phyloP scores from a whole-genome alignment of 305 asterid genomes.

The Solanum aculeatissimum region DNA sequence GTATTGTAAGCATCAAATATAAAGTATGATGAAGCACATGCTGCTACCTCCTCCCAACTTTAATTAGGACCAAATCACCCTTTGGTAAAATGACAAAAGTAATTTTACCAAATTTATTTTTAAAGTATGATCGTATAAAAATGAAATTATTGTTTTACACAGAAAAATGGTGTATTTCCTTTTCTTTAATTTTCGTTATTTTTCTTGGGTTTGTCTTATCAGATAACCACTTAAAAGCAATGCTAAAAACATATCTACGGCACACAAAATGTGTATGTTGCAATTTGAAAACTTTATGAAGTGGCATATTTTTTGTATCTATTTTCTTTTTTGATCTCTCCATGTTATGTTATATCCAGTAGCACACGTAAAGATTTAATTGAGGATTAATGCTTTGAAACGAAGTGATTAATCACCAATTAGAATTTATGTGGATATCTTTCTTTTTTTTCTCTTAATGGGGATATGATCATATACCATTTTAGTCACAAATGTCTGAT shows the following conservation, averaged over 20 bases:
- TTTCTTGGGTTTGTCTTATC: neutral
- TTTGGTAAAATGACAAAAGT: no score
- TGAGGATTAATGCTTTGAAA: neutral
- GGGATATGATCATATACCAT: neutral
- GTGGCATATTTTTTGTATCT: neutral
- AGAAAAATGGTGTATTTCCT: neutral
- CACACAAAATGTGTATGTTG: neutral
- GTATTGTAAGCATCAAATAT: neutral
- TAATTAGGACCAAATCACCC: no score
- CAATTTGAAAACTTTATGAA: neutral
- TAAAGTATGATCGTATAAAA: neutral
- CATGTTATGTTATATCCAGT: neutral
- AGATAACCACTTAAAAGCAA: neutral
- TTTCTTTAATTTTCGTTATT: neutral
- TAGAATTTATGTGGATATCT: neutral
- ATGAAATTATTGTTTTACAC: neutral
- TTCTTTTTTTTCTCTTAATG: neutral
- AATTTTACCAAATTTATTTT: neutral
- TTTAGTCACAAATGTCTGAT: conserved; percentile 2
- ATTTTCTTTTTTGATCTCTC: neutral
- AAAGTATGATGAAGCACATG: neutral
- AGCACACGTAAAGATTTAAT: neutral
- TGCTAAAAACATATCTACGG: neutral
- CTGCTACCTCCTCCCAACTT: neutral
- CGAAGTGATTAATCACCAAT: neutral